Evolutionary conservation across 148 eudicot species (phyloP), one percentile per base, ranked within the genome.

Genomic region (Tetragonia tetragonoides): DNA sequence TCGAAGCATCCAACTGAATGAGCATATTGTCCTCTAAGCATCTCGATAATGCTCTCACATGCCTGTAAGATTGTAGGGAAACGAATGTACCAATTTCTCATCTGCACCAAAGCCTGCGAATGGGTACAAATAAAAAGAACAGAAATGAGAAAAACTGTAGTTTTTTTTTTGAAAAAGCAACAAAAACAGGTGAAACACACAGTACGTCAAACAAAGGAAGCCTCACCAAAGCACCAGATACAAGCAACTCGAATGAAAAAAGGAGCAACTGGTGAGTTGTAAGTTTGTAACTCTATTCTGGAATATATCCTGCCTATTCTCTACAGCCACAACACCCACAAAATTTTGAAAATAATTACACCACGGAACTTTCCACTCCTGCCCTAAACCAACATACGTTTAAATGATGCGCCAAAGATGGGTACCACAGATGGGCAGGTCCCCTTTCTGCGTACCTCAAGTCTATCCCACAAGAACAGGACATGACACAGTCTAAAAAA

Each of bases 1-100:
- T 57, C 77, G 72, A 90, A 92, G 79, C 89, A 91, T 71, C 93
- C 94, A 81, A 88, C 91, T 77, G 93, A 87, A 85, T 95, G 99
- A 75, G 97, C 94, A 88, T 95, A 95, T 60, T 93, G 99, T 79
- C 99, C 99, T 88, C 99, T 89, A 54, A 95, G 94, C 93, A 93
- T 91, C 93, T 93, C 97, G 82, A 95, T 89, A 72, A 87, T 86
- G 82, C 97, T 86, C 88, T 91, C 97, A 85, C 92, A 95, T 74
- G 97, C 92, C 82, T 95, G 97, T 85, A 95, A 82, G 49, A 95
- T 91, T 57, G 97, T 95, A 23, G 99, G 99, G 73, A 95, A 95
- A 37, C 97, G 97, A 71, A 82, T 76, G 66, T 85, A 95, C 97
- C 90, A 91, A 85, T 85, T 81, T 81, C 87, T 90, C 99, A 95